A percentile compares a stretch with the other conserved stretches of the same genome.
These are phyloP conservation scores for Trichoderma breve DNA, from an alignment of 2,329 filamentous ascomycete genomes.

Conservation along the genomic window DNA sequence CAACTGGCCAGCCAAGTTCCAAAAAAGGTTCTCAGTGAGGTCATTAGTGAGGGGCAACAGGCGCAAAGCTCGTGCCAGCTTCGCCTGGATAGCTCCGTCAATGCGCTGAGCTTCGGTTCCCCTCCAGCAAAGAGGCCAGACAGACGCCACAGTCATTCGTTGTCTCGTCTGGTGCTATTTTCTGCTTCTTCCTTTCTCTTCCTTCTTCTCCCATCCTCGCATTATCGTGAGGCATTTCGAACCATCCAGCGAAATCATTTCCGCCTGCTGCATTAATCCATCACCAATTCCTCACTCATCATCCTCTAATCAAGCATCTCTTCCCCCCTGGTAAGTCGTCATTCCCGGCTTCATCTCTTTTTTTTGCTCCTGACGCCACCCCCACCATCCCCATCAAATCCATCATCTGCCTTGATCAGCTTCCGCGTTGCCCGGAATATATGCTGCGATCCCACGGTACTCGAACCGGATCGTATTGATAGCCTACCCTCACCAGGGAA, in stretches of 20 bases:
- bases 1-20: slow-evolving; percentile 8
- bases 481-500: neutral
- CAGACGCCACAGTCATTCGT: neutral
- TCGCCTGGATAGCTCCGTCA: neutral
- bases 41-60: slow-evolving; percentile 9
- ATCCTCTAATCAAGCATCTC: neutral
- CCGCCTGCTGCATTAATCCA: neutral
- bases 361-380: slow-evolving; percentile 1
- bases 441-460: neutral
- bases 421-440: slow-evolving; percentile 7
- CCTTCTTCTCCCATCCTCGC: neutral
- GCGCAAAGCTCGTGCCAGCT: neutral
- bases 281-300: neutral
- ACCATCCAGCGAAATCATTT: neutral
- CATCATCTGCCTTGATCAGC: neutral
- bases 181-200: neutral
- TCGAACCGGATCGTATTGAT: neutral
- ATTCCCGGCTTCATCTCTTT: neutral
- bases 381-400: slow-evolving; percentile 8
- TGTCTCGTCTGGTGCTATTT: neutral
- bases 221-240: neutral
- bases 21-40: neutral
- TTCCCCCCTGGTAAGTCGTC: neutral
- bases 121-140: neutral
- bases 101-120: neutral